These are phyloP conservation scores for Daldinia sp. DNA, from an alignment of 2,329 filamentous ascomycete genomes.

Conservation along the genomic window DNA sequence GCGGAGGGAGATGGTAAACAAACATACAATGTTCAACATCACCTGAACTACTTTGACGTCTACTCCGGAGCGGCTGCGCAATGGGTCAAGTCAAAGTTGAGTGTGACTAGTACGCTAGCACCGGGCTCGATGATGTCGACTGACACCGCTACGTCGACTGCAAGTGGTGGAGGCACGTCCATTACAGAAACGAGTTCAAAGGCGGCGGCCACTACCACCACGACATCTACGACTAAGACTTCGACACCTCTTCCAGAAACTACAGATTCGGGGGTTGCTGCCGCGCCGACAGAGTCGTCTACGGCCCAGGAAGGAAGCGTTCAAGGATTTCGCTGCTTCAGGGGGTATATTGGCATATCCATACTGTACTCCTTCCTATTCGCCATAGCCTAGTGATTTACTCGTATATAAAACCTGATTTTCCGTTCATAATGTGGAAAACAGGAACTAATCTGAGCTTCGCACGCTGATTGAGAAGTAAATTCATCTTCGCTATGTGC, in stretches of 20 bases:
- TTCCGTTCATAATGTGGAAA: too few species aligned
- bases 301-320: conserved; percentile 7
- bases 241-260: conserved; percentile 11
- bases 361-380: conserved; percentile 9
- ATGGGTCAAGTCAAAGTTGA: conserved; percentile 41
- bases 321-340: not conserved
- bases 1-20: conserved; percentile 34
- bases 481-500: too few species aligned
- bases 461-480: too few species aligned
- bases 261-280: conserved; percentile 1
- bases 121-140: conserved; percentile 9
- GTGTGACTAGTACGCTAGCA: not conserved
- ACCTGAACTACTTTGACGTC: conserved; percentile 46
- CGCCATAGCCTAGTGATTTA: not conserved
- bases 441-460: too few species aligned
- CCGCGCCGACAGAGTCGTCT: conserved; percentile 5
- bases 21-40: conserved; percentile 31
- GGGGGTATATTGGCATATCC: not conserved
- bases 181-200: not conserved
- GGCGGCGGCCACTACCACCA: not conserved
- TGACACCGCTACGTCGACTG: not conserved
- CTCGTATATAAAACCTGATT: not conserved
- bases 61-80: conserved; percentile 40
- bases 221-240: not conserved
- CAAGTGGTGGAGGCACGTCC: not conserved